Base-by-base conservation (phyloP, 129 eudicot genomes). In the Ambrosia artemisiifolia region DNA sequence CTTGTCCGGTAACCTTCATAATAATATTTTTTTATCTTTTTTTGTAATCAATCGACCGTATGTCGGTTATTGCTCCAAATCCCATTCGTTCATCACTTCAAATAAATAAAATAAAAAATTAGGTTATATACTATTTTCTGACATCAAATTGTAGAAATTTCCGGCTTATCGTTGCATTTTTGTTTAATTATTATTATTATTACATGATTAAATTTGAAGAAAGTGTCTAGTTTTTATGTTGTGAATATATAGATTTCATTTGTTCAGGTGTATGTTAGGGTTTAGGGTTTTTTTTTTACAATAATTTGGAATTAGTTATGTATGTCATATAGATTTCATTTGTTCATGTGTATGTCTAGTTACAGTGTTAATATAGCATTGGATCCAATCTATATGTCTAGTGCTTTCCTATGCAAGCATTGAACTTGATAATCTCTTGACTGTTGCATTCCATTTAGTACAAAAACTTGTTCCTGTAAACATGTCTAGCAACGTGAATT, bases 61-160 rank as follows among this genome's bases (percentile, higher is more conserved):
- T 55, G 11, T 5, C 38, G 36, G 11, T n/a, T 51, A 51, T 4
- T 5, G 9, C 36, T 57, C 65, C 0, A 44, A 76, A 57, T 16
- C 10, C 13, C 17, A 14, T 56, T 32, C 60, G 10, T 44, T 76
- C 12, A 42, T 47, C 48, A 57, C 14, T 56, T 44, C 10, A 7
- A 44, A 24, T 0, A 24, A 24, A 24, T 24, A 32, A 32, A n/a
- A n/a, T n/a, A n/a, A n/a, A n/a, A 57, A 43, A 6, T 49, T 67
- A 75, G 80, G 80, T 75, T 55, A 54, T 43, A 32, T 11, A n/a
- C n/a, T 61, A 17, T 24, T 63, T 34, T 36, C 18, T 50, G 64
- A 36, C 71, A 17, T 63, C 77, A 62, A 46, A 33, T 47, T 61
- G 69, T 33, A n/a, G 40, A 40, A 28, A 7, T 20, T 63, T 13